Evolutionary conservation across 164 flowering plant genomes (phyloP), one percentile per base, ranked within the genome.

Genomic region (Hamamelis virginiana): DNA sequence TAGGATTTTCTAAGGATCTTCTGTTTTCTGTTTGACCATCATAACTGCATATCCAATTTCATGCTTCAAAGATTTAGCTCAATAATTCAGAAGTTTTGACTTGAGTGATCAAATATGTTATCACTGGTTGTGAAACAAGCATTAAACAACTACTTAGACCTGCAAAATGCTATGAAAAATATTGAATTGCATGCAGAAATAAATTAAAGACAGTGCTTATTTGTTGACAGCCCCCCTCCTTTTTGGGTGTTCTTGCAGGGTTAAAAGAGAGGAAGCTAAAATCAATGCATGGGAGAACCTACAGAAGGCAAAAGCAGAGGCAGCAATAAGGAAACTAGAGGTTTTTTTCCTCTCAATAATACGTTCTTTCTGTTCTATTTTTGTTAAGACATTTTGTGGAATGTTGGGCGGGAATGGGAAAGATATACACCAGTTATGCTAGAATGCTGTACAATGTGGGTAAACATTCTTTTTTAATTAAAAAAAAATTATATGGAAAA

Each of bases 271-370:
- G 77, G 97, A 96, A 81, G 97, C 97, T 10, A 96, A 78, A 80
- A 93, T 96, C 68, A 80, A 83, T 58, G 96, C 99, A 9, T 96
- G 99, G 99, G 98, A 96, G 80, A 96, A 93, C 74, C 81, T 93
- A 78, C 98, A 96, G 84, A 96, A 87, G 76, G 99, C 97, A 67
- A 93, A 96, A 79, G 98, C 99, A 60, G 98, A 93, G 82, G 92
- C 97, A 63, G 89, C 91, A 55, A 88, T 93, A 59, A 64, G 90
- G 62, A 96, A 91, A 81, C 85, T 96, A 67, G 99, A 96, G 99
- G 99, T 93, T 62, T 50, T 44, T 73, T 50, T 53, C 45, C n/a
- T n/a, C n/a, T n/a, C n/a, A n/a, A n/a, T n/a, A n/a, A n/a, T n/a
- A n/a, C n/a, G n/a, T n/a, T n/a, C n/a, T n/a, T n/a, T n/a, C n/a